Evolutionary conservation across 495 filamentous ascomycete species (phyloP).

Genomic region (Aspergillus steynii): DNA sequence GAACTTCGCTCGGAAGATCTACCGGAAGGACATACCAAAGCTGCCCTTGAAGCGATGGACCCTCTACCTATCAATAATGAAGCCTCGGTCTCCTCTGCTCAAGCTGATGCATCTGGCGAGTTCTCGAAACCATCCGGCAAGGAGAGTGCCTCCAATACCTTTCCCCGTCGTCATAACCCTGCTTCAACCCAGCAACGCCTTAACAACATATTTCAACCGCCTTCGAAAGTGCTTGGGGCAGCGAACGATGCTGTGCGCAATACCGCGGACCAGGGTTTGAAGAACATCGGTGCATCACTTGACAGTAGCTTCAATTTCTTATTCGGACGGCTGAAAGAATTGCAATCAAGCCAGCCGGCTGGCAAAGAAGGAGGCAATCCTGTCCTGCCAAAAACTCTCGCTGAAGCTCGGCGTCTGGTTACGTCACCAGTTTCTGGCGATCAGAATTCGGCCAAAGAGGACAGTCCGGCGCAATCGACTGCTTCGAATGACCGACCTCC

Average conservation of each 20-base stretch:
- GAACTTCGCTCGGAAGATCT: slow-evolving; percentile 83
- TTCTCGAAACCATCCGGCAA: slow-evolving; percentile 35
- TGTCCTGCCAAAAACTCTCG: slow-evolving; percentile 81
- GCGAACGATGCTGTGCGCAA: slow-evolving; percentile 81
- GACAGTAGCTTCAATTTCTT: slow-evolving; percentile 93
- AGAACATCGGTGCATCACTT: slow-evolving; percentile 83
- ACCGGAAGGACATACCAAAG: slow-evolving; percentile 61
- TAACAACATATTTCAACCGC: slow-evolving; percentile 81
- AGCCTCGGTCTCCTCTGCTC: slow-evolving; percentile 33
- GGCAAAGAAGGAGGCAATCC: slow-evolving; percentile 39
- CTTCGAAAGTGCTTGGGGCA: slow-evolving; percentile 73
- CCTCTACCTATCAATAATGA: slow-evolving; percentile 32
- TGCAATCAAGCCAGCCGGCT: slow-evolving; percentile 44
- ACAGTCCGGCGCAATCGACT: slow-evolving; percentile 44
- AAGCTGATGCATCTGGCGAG: slow-evolving; percentile 36
- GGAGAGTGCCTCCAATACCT: slow-evolving; percentile 38
- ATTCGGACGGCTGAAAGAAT: slow-evolving; percentile 82
- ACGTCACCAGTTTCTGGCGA: slow-evolving; percentile 62
- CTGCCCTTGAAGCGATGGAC: slow-evolving; percentile 37
- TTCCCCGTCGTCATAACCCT: slow-evolving; percentile 42
- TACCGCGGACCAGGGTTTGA: slow-evolving; percentile 86
- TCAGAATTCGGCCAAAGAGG: slow-evolving; percentile 51
- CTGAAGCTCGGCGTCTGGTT: slow-evolving; percentile 87
- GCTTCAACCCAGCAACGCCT: slow-evolving; percentile 59
- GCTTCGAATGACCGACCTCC: slow-evolving; percentile 36